Evolutionary conservation across 2,329 filamentous ascomycete genomes (phyloP), one percentile per base, ranked within the genome.

Genomic region (Clarireedia sp.): DNA sequence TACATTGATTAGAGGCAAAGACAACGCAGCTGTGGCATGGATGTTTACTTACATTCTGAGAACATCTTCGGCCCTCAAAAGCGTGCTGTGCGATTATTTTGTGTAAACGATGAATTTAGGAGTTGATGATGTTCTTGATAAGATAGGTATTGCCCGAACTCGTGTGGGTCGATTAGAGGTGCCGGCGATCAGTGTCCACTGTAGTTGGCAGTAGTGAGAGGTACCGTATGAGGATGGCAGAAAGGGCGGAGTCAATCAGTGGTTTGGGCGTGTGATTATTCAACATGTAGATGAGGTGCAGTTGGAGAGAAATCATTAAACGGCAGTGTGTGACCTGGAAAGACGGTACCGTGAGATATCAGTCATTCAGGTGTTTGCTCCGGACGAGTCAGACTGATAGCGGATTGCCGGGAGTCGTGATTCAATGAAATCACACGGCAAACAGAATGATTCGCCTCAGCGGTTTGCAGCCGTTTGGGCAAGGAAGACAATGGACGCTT

Each of bases 1-100:
- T 54, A 24, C 48, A 52, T 48, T 50, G 38, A 48, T 61, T 59
- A 55, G 57, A 57, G 47, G 17, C 36, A 43, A 38, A 24, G 21
- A 48, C 36, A 10, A 24, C 21, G 19, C 24, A 48, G 24, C 9
- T 2, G 14, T 17, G 19, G 14, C 12, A 26, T 19, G 24, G 14
- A 17, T 16, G 7, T 49, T 48, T 52, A 60, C 67, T 64, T 55
- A 67, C 67, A 69, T 63, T 69, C 67, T 43, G 67, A 69, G 59
- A 69, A 69, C 67, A 69, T 69, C 56, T 61, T 65, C 43, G 40
- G 44, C 46, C 44, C 51, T 48, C 40, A 10, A 38, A 37, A 3
- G 23, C 38, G 17, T 40, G 10, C 6, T 41, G 29, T 14, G 6
- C 29, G 29, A 33, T 24, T 6, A 10, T 19, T 40, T 40, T 29